Conservation (phyloP, 2,329 filamentous ascomycete species). For the Acrocalymma vagum region DNA sequence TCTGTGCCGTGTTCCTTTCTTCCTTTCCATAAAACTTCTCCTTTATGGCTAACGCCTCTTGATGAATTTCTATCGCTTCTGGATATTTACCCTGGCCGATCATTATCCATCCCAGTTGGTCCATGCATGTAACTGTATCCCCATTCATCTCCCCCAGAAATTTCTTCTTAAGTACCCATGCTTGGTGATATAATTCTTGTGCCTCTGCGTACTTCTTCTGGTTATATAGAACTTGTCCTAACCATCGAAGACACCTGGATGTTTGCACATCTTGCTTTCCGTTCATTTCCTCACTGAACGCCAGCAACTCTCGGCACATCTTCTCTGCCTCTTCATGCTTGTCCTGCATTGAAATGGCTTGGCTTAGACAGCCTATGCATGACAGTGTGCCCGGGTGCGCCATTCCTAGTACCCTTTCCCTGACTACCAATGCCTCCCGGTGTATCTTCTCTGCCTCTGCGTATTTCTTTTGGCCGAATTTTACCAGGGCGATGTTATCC, state of each 20-base stretch:
- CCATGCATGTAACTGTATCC: constrained; percentile 9
- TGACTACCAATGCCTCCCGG: constrained; percentile 5
- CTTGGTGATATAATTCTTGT: background rate
- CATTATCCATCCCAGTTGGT: constrained; percentile 7
- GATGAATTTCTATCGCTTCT: too few species aligned
- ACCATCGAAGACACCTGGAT: too few species aligned
- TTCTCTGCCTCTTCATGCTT: constrained; percentile 11
- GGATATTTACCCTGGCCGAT: constrained; percentile 1
- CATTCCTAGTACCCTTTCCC: constrained; percentile 9
- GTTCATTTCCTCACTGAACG: background rate
- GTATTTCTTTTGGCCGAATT: too few species aligned
- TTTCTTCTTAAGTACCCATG: too few species aligned
- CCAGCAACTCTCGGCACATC: too few species aligned
- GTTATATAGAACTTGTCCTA: background rate
- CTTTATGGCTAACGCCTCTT: too few species aligned
- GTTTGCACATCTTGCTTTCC: too few species aligned
- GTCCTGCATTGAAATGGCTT: background rate
- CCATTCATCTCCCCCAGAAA: too few species aligned
- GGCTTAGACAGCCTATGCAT: constrained; percentile 8
- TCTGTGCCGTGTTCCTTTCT: too few species aligned
- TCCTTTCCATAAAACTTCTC: too few species aligned
- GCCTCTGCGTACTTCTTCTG: constrained; percentile 3
- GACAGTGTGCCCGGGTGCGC: constrained; percentile 8
- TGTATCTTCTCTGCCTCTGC: constrained; percentile 3
- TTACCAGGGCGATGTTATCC: too few species aligned